Evolutionary conservation across 345 rosid genomes (phyloP), one percentile per base, ranked within the genome.

Genomic region (Linum lewisii): DNA sequence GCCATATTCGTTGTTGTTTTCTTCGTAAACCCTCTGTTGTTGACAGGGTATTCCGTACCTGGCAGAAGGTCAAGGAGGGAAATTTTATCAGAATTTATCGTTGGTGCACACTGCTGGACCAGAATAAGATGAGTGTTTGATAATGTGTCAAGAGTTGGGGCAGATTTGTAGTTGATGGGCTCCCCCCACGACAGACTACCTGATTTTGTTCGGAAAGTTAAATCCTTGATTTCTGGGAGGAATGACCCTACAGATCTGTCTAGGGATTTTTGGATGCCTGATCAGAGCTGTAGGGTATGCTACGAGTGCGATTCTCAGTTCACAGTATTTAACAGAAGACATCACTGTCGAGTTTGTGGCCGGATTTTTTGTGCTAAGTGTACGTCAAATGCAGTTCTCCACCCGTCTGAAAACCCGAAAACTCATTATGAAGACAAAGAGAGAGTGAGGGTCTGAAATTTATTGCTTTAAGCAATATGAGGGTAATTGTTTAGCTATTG

Each of bases 261-360:
- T 2, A 83, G 83, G 85, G 88, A 89, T 79, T 93, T 89, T 79
- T 93, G 99, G 97, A 89, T 93, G 97, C 95, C 99, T 50, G 97
- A 93, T 73, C 85, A 84, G 62, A 93, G 94, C 74, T 93, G 97
- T 74, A 81, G 86, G 71, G 91, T 93, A 47, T 93, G 99, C 72
- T 93, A 93, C 68, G 94, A 87, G 36, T 89, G 97, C 62, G 95
- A 89, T 75, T 51, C 73, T 51, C 94, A 76, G 82, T 93, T 93
- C 68, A 87, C 93, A 0, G 23, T 85, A 52, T 67, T 87, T 22
- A 87, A 78, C 57, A 89, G 97, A 44, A 81, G 80, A 70, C 99
- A 93, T 71, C 99, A 93, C 66, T 93, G 99, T 62, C 82, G 95
- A 63, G 83, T 72, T 34, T 93, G 99, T 66, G 99, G 99, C 38